Base-by-base conservation (phyloP, 2,329 filamentous ascomycete species). In the Phoma herbarum region DNA sequence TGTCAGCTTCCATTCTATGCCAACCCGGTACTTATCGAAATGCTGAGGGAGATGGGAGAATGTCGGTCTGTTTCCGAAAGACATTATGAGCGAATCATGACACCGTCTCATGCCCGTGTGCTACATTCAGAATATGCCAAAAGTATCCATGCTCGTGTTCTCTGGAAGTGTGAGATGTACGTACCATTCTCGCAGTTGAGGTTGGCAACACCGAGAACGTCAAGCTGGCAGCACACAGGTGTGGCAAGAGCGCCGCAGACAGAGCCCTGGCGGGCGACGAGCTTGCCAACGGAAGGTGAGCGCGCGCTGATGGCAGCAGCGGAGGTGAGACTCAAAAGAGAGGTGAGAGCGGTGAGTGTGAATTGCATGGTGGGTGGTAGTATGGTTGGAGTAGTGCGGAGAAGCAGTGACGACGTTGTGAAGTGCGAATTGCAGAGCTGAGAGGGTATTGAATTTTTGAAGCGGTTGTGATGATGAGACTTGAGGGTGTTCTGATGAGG, bases 211-310 rank as follows among this genome's bases (percentile, higher is more conserved):
- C 66, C 66, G 2, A 61, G 46, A 4, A 66, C 43, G 28, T 61
- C 61, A 14, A 63, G 58, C n/a, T 67, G 60, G 59, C 66, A 68
- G 59, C 66, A 68, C 4, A 63, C 45, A 20, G 62, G 64, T 7
- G 62, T 63, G 11, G 54, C 20, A 26, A 64, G 47, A 2, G 31
- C 26, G 25, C 66, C 63, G 53, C 66, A 68, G 52, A 67, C 53
- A n/a, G 52, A 57, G 39, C 37, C 45, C 12, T 57, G 41, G 20
- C 53, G 64, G 22, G 56, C 37, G 16, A 49, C 45, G 18, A 63
- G 43, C 51, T 47, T 47, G 23, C 44, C 43, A 18, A 28, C 26
- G 8, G 35, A 22, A 11, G 57, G 41, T 31, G 37, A 29, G 33
- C 48, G 57, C 44, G 52, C 42, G 25, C 37, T 46, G 20, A 67